Conservation (phyloP, 108 stramenopile species). For the Fistulifera solaris region DNA sequence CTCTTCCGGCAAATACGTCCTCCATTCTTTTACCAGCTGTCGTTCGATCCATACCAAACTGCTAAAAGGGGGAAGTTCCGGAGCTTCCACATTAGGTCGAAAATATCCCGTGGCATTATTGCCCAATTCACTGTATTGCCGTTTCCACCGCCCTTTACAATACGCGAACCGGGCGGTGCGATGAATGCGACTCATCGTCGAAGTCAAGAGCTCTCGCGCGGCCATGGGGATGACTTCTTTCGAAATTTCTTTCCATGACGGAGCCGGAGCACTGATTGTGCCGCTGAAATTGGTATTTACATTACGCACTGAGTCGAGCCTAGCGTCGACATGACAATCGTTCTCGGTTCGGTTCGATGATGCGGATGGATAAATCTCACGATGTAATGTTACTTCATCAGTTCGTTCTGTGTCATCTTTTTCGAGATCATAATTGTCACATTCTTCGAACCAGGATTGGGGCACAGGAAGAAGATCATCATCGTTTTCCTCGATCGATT, state of each 20-base stretch:
- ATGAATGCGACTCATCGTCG: conserved; percentile 25
- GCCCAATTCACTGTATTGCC: conserved; percentile 42
- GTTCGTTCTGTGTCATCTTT: no score
- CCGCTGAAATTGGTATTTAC: no score
- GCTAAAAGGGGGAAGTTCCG: conserved; percentile 44
- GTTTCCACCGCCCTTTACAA: conserved; percentile 26
- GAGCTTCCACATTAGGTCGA: conserved; percentile 1
- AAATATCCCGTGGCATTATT: conserved; percentile 27
- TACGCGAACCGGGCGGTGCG: conserved; percentile 34
- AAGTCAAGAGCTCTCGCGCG: conserved; percentile 32
- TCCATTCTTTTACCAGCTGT: conserved; percentile 79
- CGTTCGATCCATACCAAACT: conserved; percentile 74
- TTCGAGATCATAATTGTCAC: no score
- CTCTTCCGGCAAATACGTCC: conserved; percentile 44
- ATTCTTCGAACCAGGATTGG: conserved; percentile 1
- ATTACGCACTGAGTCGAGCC: no score
- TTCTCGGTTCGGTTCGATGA: no score
- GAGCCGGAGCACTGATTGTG: no score
- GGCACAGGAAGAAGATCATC: background rate
- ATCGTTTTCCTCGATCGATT: background rate
- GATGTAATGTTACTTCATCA: no score
- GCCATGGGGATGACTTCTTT: conserved; percentile 39
- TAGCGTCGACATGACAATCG: no score
- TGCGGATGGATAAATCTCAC: no score
- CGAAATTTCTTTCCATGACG: conserved; percentile 12